Evolutionary conservation across 1,284 basidiomycete species (phyloP), one percentile per base, ranked within the genome.

Genomic region (Amylostereum areolatum): DNA sequence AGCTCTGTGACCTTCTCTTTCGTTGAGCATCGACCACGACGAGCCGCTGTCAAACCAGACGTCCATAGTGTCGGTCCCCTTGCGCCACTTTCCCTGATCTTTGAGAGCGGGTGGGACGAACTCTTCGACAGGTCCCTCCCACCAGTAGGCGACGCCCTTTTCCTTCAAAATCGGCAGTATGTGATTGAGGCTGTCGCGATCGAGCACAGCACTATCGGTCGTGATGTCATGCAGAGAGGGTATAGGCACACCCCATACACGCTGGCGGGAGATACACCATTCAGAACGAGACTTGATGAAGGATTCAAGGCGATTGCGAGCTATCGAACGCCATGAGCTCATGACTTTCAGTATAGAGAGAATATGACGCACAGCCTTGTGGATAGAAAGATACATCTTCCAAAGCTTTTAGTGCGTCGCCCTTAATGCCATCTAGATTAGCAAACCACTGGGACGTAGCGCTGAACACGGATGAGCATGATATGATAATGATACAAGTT

Each of bases 11-110:
- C 43, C 42, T 32, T 47, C 47, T 44, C 50, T 37, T 47, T 73
- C 74, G 30, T 60, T 61, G 32, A 97, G 72, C 68, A 92, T 80
- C 1, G 90, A 84, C 97, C 97, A 99, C 1, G 94, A 93, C 1
- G 89, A 85, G 2, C 97, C 97, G 59, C 92, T 96, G 70, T 99
- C 97, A 59, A 99, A 99, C 97, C 97, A 99, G 3, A 99, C 97
- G 64, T 99, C 97, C 78, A 99, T 91, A 0, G 96, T 99, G 64
- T 99, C 97, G 2, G 78, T 83, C 6, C 94, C 89, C 64, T 92
- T 93, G 42, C 70, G 66, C 78, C 85, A 90, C 68, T 43, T 71
- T 69, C 37, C 62, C 66, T 10, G 69, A 45, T 70, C 70, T 2
- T 67, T 64, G 24, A 87, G 69, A 18, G 72, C 68, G 0, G 81